Evolutionary conservation across 257 asterid species (phyloP).

Genomic region (Agastache rugosa): DNA sequence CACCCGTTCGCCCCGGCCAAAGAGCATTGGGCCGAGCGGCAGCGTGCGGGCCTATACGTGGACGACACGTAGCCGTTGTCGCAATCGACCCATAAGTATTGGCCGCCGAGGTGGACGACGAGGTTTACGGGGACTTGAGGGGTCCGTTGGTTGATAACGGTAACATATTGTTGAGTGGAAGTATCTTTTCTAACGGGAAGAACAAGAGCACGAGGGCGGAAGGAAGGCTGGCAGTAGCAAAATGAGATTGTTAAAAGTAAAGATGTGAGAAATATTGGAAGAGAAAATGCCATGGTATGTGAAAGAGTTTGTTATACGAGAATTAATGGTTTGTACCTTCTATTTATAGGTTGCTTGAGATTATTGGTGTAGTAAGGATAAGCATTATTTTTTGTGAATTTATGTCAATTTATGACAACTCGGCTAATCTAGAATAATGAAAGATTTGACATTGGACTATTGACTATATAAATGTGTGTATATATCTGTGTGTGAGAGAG

Average conservation of each 20-base stretch:
- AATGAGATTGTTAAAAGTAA: constrained; percentile 36
- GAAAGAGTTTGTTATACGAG: not conserved
- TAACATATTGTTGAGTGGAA: constrained; percentile 63
- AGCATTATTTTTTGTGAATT: not conserved
- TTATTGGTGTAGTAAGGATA: constrained; percentile 1
- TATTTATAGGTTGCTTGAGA: constrained; percentile 30
- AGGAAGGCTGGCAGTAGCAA: constrained; percentile 43
- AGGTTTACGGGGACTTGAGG: constrained; percentile 61
- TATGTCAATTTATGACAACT: constrained; percentile 33
- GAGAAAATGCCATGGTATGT: constrained; percentile 38
- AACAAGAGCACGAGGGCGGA: constrained; percentile 57
- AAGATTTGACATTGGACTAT: constrained; percentile 20
- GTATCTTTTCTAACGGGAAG: constrained; percentile 63
- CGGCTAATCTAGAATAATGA: constrained; percentile 2
- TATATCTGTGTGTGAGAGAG: not conserved
- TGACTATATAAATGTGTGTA: not conserved
- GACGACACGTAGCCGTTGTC: constrained; percentile 60
- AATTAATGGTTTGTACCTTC: not conserved
- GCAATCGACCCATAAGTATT: constrained; percentile 70
- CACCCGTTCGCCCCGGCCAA: constrained; percentile 45
- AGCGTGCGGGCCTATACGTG: constrained; percentile 58
- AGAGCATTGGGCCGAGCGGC: constrained; percentile 64
- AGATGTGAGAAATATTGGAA: constrained; percentile 20
- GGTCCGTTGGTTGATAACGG: constrained; percentile 58
- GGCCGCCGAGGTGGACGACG: constrained; percentile 73